Evolutionary conservation across 2,329 filamentous ascomycete species (phyloP), one percentile per base, ranked within the genome.

Genomic region (Curvularia spicifera): DNA sequence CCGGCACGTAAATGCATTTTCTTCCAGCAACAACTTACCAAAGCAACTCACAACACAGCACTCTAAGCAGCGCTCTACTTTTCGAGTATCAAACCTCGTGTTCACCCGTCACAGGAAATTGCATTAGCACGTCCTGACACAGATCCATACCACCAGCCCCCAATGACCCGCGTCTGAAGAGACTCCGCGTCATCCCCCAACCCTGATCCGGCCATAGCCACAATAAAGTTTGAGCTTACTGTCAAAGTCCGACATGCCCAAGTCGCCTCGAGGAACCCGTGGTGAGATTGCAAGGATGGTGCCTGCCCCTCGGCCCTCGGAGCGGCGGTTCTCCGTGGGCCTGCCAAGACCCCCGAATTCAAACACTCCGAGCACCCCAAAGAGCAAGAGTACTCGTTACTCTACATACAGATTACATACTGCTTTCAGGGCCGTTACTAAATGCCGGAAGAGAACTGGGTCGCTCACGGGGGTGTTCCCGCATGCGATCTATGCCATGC

Each of bases 371-470:
- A 15, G 31, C 26, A 22, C 48, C 51, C 40, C 39, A 43, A 39
- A 39, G 7, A 39, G 43, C n/a, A 20, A 33, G 35, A 39, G 35
- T 42, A 31, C 29, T 53, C 26, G 33, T 12, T 35, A 50, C 46
- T 44, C 49, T 50, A 43, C 56, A 5, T 31, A 31, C 29, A 31
- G 29, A 31, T 15, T 35, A 35, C 33, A 31, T 31, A 10, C n/a
- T 44, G 12, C 39, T 26, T 28, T 18, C 31, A 37, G 24, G 35
- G 22, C 12, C 35, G 8, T 37, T 43, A 53, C 43, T 33, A 55
- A 45, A 74, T 74, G 71, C 63, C 71, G 7, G 71, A 74, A 63
- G 71, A 74, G 51, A 69, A 68, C 22, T 74, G 71, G 71, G 61
- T 65, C 43, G 62, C 66, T 1, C 71, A 74, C 51, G 71, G 71